A percentile compares a stretch with the other conserved stretches of the same genome.
Evolutionary conservation across 495 filamentous ascomycete species (phyloP).

Genomic region (Neurospora sp.): DNA sequence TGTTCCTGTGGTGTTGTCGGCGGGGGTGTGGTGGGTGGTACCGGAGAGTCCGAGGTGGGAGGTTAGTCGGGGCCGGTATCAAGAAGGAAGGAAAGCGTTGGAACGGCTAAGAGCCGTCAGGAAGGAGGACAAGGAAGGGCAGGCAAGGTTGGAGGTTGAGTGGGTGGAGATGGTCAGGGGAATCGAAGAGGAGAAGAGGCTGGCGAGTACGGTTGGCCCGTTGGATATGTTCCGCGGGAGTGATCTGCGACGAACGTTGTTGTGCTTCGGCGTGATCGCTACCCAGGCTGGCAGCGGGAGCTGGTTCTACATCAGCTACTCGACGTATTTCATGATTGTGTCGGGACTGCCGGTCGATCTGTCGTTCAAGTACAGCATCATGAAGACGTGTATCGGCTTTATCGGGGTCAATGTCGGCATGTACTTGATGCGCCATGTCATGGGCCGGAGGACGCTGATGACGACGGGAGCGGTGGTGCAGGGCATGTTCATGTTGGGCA

Average conservation of each 20-base stretch:
- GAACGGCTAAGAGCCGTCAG: slow-evolving; percentile 16
- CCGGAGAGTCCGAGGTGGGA: slow-evolving; percentile 54
- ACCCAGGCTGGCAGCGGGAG: slow-evolving; percentile 25
- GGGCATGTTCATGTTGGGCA: slow-evolving; percentile 26
- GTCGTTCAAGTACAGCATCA: slow-evolving; percentile 29
- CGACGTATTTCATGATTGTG: slow-evolving; percentile 32
- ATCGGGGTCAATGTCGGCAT: slow-evolving; percentile 31
- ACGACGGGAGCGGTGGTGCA: slow-evolving; percentile 26
- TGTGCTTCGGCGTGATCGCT: slow-evolving; percentile 28
- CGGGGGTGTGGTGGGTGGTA: slow-evolving; percentile 45
- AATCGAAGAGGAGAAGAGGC: slow-evolving; percentile 27
- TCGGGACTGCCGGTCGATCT: slow-evolving; percentile 26
- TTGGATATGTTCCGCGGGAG: slow-evolving; percentile 29
- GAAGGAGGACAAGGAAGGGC: slow-evolving; percentile 18
- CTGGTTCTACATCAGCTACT: slow-evolving; percentile 34
- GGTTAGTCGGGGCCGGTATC: slow-evolving; percentile 33
- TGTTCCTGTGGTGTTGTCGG: slow-evolving; percentile 38
- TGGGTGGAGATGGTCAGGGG: slow-evolving; percentile 30
- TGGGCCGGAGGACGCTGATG: slow-evolving; percentile 24
- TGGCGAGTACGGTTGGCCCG: slow-evolving; percentile 19
- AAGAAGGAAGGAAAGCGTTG: slow-evolving; percentile 36
- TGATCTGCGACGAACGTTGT: slow-evolving; percentile 27
- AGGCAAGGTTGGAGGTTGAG: slow-evolving; percentile 27
- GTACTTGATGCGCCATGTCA: slow-evolving; percentile 27
- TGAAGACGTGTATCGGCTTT: slow-evolving; percentile 30